A percentile compares a stretch with the other conserved stretches of the same genome.
These are phyloP conservation scores for Arthroderma sp. DNA, from an alignment of 2,329 filamentous ascomycete species.

Conservation along the genomic window DNA sequence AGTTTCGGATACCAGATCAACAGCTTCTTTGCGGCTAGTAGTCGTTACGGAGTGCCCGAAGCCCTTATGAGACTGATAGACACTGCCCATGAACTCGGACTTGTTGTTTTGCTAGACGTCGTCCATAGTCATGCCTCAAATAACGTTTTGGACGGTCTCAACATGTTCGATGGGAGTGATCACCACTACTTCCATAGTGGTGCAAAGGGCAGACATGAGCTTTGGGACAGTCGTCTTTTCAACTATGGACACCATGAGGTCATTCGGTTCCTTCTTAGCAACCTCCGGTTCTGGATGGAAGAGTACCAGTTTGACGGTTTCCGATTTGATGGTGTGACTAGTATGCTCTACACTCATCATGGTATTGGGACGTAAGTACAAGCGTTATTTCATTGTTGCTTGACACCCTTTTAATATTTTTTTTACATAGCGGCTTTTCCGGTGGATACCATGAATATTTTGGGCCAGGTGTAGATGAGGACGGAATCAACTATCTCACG, in stretches of 20 bases:
- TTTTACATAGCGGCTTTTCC: slow-evolving; percentile 61
- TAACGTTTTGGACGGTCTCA: slow-evolving; percentile 88
- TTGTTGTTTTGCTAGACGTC: slow-evolving; percentile 84
- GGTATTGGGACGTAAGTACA: slow-evolving; percentile 80
- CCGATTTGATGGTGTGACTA: slow-evolving; percentile 94
- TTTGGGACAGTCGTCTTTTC: slow-evolving; percentile 94
- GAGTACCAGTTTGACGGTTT: slow-evolving; percentile 96
- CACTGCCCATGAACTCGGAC: slow-evolving; percentile 79
- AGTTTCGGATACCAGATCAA: slow-evolving; percentile 99
- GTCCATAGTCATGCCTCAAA: slow-evolving; percentile 98
- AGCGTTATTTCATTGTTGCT: not conserved
- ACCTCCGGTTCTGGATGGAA: slow-evolving; percentile 97
- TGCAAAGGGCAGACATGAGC: slow-evolving; percentile 68
- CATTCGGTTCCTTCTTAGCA: slow-evolving; percentile 86
- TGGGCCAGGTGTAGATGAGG: slow-evolving; percentile 74
- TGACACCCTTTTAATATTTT: not conserved
- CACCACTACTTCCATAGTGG: slow-evolving; percentile 93
- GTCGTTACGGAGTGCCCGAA: slow-evolving; percentile 83
- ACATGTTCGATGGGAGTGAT: slow-evolving; percentile 90
- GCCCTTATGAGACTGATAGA: slow-evolving; percentile 95
- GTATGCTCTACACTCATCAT: slow-evolving; percentile 93
- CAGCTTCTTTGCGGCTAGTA: slow-evolving; percentile 96
- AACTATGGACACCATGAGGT: slow-evolving; percentile 96
- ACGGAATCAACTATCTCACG: slow-evolving; percentile 90
- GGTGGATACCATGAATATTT: slow-evolving; percentile 99